Base-by-base conservation (phyloP, 2,329 filamentous ascomycete species). In the Thermothelomyces thermophilus region DNA sequence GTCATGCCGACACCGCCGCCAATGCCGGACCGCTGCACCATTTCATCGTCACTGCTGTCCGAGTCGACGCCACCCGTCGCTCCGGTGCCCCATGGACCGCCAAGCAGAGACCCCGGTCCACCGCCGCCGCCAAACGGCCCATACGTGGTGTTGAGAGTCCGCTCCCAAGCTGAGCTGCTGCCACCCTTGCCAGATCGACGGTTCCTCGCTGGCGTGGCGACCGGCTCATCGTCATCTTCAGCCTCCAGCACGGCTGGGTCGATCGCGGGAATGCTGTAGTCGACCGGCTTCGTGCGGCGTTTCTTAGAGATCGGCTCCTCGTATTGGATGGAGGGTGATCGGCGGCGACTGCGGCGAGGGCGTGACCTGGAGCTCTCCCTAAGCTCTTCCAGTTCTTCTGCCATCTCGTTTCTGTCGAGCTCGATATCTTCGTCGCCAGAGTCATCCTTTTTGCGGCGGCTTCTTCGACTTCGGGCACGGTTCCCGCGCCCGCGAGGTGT, bases 1-100 rank as follows among this genome's bases (percentile, higher is more conserved):
- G 77, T 80, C 75, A 79, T 76, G 52, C 77, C 77, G 1, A 88
- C 72, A 52, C 83, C 78, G 40, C 84, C 86, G 40, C 66, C 68
- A 37, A 71, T 67, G 53, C 70, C 66, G 67, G 75, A 79, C 52
- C 85, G 79, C 56, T 83, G 81, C 56, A 79, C 75, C 68, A 81
- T 82, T 63, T 98, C 93, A 58, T 98, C 93, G 60, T 98, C 93
- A 65, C 93, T 98, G 66, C 90, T 96, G 64, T 98, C 93, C 5
- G 91, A 95, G 61, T 97, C 93, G 8, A 83, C 86, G 46, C 86
- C 87, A 24, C 84, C 90, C 53, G 81, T 80, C 19, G 86, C 86
- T 11, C 80, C 85, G 37, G 81, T 81, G 49, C 84, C 86, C 73
- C 84, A 87, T 5, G 86, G 84, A 1, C 87, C 88, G 53, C 75